A percentile compares a stretch with the other conserved stretches of the same genome.
Evolutionary conservation across 2,329 filamentous ascomycete species (phyloP).

Genomic region (Albophoma yamanashiensis): DNA sequence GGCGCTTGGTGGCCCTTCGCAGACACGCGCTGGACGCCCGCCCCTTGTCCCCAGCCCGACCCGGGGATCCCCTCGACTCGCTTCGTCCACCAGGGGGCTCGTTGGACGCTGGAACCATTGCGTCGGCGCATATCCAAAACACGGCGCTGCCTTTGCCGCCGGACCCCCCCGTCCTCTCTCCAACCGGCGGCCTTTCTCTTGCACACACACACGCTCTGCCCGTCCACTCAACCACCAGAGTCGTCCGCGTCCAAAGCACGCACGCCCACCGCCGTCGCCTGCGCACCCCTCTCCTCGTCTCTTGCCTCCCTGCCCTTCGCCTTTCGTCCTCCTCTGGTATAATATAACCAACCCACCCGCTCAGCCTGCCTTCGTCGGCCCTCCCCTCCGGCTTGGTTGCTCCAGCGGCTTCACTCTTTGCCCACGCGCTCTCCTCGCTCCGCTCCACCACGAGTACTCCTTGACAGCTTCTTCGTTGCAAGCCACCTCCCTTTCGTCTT

Average conservation of each 20-base stretch:
- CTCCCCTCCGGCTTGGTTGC: neutral
- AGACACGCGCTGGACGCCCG: neutral
- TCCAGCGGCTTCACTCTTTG: neutral
- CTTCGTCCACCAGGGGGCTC: slow-evolving; percentile 4
- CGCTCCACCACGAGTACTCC: neutral
- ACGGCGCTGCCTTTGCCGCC: slow-evolving; percentile 11
- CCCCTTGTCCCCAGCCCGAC: neutral
- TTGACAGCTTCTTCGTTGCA: neutral
- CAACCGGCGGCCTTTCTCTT: neutral
- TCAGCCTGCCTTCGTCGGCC: neutral
- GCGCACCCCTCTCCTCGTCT: slow-evolving; percentile 5
- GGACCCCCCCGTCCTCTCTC: slow-evolving; percentile 7
- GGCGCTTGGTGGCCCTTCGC: neutral
- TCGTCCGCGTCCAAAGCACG: neutral
- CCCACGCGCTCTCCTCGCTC: neutral
- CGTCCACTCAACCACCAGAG: neutral
- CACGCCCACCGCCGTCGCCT: neutral
- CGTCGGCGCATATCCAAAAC: slow-evolving; percentile 13
- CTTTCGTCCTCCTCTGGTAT: neutral
- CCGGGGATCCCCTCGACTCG: neutral
- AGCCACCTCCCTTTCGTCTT: neutral
- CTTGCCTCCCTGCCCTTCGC: slow-evolving; percentile 4
- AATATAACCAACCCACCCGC: slow-evolving; percentile 1
- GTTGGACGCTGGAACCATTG: slow-evolving; percentile 9
- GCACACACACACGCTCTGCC: slow-evolving; percentile 4